These are phyloP conservation scores for Stemphylium lycopersici DNA, from an alignment of 2,329 filamentous ascomycete genomes.

Conservation along the genomic window DNA sequence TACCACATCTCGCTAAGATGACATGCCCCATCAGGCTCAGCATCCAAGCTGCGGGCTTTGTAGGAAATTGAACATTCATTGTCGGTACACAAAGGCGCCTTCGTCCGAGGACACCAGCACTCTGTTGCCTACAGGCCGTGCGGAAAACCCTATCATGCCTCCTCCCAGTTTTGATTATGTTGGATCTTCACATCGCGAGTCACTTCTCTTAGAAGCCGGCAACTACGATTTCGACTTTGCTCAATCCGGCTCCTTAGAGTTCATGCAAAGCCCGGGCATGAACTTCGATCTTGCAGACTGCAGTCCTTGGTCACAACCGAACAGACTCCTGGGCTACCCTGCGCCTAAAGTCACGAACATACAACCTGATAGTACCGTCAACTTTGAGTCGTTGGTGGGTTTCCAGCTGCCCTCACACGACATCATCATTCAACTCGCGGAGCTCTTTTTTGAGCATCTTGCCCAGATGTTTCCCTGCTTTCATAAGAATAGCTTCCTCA, in stretches of 20 bases:
- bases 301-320: neutral
- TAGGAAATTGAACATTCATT: slow-evolving; percentile 30
- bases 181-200: no score
- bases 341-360: neutral
- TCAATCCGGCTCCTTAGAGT: neutral
- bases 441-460: slow-evolving; percentile 35
- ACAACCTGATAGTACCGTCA: neutral
- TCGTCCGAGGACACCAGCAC: neutral
- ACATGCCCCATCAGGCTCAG: slow-evolving; percentile 24
- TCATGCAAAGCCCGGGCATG: slow-evolving; percentile 16
- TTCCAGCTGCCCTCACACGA: slow-evolving; percentile 23
- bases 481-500: slow-evolving; percentile 29
- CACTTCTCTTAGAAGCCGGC: no score
- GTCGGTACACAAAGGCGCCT: slow-evolving; percentile 25
- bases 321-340: neutral
- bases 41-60: slow-evolving; percentile 33
- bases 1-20: slow-evolving; percentile 6
- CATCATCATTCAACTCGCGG: slow-evolving; percentile 27
- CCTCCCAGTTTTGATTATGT: no score
- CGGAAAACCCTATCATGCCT: neutral
- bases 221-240: neutral
- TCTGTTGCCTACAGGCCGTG: neutral
- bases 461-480: slow-evolving; percentile 37
- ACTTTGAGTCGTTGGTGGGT: slow-evolving; percentile 10
- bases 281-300: slow-evolving; percentile 14